Evolutionary conservation across 768 basidiomycete species (phyloP), one percentile per base, ranked within the genome.

Genomic region (Lactarius sp.): DNA sequence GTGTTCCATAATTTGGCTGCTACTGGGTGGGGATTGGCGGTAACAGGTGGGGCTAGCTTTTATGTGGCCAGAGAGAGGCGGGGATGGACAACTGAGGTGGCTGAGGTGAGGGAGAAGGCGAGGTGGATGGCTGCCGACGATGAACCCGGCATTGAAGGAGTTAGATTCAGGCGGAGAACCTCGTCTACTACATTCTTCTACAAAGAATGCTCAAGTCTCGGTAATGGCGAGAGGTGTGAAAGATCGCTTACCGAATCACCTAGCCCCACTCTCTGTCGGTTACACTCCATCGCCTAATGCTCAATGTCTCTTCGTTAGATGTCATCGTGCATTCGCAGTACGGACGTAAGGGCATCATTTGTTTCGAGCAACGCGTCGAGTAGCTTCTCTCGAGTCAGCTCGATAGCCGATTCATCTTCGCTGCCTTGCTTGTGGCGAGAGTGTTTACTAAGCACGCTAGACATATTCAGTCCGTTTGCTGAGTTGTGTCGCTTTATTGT

Each of bases 341-440:
- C 27, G 27, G 27, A 27, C 27, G 27, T 27, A 27, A 27, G 27
- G 27, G 27, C 27, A 2, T 27, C 27, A 27, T 27, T 27, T 27
- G 27, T 2, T 20, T 78, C 83, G 18, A 96, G 79, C 62, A 95
- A 75, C 14, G 83, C 82, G 8, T 81, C 86, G 42, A 95, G 77
- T 6, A 94, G 80, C 67, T 84, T 77, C 73, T 94, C 92, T 9
- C 75, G 71, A 0, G 93, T 92, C 61, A 78, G 71, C 60, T 84
- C 81, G 22, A 66, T 67, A 36, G 72, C 74, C 34, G 47, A 57
- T 20, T 72, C 73, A 14, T 69, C 67, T n/a, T n/a, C n/a, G n/a
- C n/a, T 65, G 12, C 53, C n/a, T 20, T 53, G 34, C 54, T 39
- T 57, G 16, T 56, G 50, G 3, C 56, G 59, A 46, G 53, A 37